phyloP scores from a whole-genome alignment of 2,329 filamentous ascomycete species.

The Diaporthe batatas region DNA sequence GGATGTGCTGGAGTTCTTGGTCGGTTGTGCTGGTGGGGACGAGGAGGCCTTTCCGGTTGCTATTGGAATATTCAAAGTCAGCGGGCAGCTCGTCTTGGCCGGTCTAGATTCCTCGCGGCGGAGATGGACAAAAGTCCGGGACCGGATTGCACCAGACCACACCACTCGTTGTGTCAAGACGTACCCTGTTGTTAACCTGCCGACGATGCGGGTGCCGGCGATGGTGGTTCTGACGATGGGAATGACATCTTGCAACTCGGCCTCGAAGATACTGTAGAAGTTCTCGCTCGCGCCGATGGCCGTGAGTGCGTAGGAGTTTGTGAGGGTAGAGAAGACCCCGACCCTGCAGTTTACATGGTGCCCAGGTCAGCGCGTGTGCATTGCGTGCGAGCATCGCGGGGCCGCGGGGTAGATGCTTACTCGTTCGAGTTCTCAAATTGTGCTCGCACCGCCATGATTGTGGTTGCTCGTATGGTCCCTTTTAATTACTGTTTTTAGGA shows the following conservation, averaged over 20 bases:
- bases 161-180: constrained; percentile 45
- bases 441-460: constrained; percentile 75
- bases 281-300: constrained; percentile 97
- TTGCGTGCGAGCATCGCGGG: constrained; percentile 40
- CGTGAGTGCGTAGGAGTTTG: constrained; percentile 96
- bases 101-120: not conserved
- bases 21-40: constrained; percentile 97
- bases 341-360: constrained; percentile 70
- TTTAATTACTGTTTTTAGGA: not conserved
- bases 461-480: constrained; percentile 37
- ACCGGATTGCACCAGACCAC: no score
- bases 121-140: no score
- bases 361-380: constrained; percentile 45
- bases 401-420: constrained; percentile 63
- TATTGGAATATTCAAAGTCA: constrained; percentile 51
- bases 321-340: constrained; percentile 96
- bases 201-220: constrained; percentile 95
- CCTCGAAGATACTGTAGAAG: constrained; percentile 99
- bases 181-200: constrained; percentile 91
- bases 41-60: constrained; percentile 95
- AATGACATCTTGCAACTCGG: constrained; percentile 96
- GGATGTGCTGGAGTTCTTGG: constrained; percentile 96
- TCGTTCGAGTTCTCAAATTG: constrained; percentile 94
- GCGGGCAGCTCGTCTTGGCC: constrained; percentile 7
- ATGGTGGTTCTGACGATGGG: constrained; percentile 98